phyloP scores from a whole-genome alignment of 805 yeast species.

The Tetrapisispora nanseiensis region DNA sequence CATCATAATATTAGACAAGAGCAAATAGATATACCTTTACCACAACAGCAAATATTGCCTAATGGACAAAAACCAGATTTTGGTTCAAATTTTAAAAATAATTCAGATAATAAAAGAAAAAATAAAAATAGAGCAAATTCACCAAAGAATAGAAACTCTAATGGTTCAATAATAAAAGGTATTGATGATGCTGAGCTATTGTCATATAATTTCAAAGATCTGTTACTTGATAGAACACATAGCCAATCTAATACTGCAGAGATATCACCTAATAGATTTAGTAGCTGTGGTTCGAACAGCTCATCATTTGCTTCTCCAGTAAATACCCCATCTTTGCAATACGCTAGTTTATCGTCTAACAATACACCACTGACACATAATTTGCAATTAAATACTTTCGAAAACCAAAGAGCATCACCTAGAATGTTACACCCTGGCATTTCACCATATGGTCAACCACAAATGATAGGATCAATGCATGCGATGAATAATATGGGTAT shows the following conservation, averaged over 20 bases:
- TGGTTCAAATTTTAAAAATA: conserved; percentile 11
- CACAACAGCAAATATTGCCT: conserved; percentile 23
- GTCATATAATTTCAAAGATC: conserved; percentile 10
- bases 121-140: neutral
- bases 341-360: neutral
- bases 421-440: neutral
- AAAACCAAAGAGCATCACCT: neutral
- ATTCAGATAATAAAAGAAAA: neutral
- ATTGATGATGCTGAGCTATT: conserved; percentile 7
- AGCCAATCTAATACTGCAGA: neutral
- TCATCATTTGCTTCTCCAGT: conserved; percentile 11
- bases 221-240: conserved; percentile 4
- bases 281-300: neutral
- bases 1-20: conserved; percentile 3
- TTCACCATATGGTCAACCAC: neutral
- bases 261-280: neutral
- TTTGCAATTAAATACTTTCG: neutral
- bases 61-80: conserved; percentile 28
- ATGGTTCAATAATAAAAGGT: neutral
- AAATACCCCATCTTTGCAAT: conserved; percentile 7
- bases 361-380: neutral
- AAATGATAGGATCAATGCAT: neutral
- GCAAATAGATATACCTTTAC: neutral
- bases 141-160: neutral
- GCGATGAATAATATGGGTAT: neutral